phyloP scores from a whole-genome alignment of 805 yeast species.

The Wickerhamomyces rabaulensis region DNA sequence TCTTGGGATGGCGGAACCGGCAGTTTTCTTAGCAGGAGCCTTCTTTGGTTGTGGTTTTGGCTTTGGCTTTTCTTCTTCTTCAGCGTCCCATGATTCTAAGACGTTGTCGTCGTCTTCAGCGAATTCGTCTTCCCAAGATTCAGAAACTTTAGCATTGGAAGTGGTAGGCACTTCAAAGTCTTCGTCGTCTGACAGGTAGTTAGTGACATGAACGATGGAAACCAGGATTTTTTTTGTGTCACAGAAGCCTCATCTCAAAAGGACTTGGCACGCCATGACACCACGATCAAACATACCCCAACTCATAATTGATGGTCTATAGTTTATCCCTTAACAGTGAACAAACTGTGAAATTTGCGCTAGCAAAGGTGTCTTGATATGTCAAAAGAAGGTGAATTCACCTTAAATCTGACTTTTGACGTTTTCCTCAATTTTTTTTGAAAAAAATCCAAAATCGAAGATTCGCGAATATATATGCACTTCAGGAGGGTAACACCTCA shows the following conservation, averaged over 20 bases:
- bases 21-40: slow-evolving; percentile 20
- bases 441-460: too few species aligned
- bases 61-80: slow-evolving; percentile 49
- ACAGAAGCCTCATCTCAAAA: not conserved
- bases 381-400: too few species aligned
- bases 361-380: too few species aligned
- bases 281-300: slow-evolving; percentile 2
- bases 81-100: slow-evolving; percentile 88
- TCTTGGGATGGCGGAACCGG: slow-evolving; percentile 25
- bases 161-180: slow-evolving; percentile 69
- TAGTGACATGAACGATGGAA: not conserved
- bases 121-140: slow-evolving; percentile 77
- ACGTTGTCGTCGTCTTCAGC: slow-evolving; percentile 71
- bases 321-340: not conserved
- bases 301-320: not conserved
- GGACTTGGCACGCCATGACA: too few species aligned
- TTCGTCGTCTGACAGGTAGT: slow-evolving; percentile 64
- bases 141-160: slow-evolving; percentile 46
- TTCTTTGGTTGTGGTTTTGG: slow-evolving; percentile 12
- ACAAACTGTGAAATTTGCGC: too few species aligned
- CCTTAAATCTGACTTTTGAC: too few species aligned
- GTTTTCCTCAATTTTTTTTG: too few species aligned
- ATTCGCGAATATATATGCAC: too few species aligned
- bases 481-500: too few species aligned
- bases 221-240: not conserved